Base-by-base conservation (phyloP, 2,329 filamentous ascomycete species). In the Fusarium proliferatum region DNA sequence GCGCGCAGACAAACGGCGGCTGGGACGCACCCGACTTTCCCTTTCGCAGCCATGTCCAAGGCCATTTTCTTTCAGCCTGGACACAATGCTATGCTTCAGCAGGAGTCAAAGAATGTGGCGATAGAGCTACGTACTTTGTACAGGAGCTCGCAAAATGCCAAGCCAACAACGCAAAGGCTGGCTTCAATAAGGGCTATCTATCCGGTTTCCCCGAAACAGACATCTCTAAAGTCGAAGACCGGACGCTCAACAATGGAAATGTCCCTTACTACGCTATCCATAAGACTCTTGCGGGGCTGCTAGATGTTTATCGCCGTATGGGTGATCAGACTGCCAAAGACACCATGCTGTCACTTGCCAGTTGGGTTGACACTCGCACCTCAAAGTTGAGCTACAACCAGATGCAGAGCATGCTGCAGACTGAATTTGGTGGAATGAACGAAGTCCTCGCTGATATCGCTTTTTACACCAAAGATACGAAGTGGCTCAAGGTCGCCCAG, bases 11-110 rank as follows among this genome's bases (percentile, higher is more conserved):
- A 10, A 86, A 87, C 53, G 85, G 85, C 5, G 87, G 87, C 5
- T 88, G 87, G 87, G 87, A 89, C 75, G 85, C 85, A 3, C 87
- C 87, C 2, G 80, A 84, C 52, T 88, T 89, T 49, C 87, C 87
- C 1, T 89, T 89, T 74, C 83, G 87, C 19, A 83, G 83, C 1
- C 87, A 88, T 56, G 73, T 83, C 26, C 87, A 89, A 64, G 87
- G 87, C 0, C 87, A 88, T 74, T 84, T 84, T 38, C 82, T 88
- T 38, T 85, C 81, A 3, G 86, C 84, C 0, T 88, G 86, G 86
- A 80, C 85, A 4, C 83, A 86, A 43, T 88, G 86, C 72, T 88
- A 83, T 57, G 84, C 85, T 5, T 80, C 80, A 2, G 76, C 86
- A 0, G 72, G 81, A 10, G 85, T 88, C 61, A 75, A 76, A 0